A percentile compares a stretch with the other conserved stretches of the same genome.
These are phyloP conservation scores for Echeveria elegans DNA, from an alignment of 164 flowering plant species.

Conservation along the genomic window DNA sequence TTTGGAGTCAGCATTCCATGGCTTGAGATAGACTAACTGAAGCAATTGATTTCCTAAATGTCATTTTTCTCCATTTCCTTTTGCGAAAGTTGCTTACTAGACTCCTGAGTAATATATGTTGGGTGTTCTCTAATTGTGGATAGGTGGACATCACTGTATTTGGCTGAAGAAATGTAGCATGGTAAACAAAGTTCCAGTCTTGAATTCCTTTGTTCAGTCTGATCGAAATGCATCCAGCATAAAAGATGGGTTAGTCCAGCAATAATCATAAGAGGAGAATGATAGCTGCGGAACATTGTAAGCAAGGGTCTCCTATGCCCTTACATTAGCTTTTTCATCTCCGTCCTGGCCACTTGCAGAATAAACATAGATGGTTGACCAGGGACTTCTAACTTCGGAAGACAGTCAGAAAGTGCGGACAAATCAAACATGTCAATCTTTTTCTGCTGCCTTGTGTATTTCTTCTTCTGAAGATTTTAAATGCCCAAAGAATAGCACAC, in stretches of 20 bases:
- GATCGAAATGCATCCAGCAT: neutral
- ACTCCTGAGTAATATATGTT: neutral
- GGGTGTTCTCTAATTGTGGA: neutral
- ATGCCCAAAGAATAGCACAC: neutral
- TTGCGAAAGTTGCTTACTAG: neutral
- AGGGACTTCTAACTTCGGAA: neutral
- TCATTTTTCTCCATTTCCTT: neutral
- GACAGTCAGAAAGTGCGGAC: neutral
- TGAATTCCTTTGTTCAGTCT: neutral
- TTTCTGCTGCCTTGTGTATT: neutral
- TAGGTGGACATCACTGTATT: neutral
- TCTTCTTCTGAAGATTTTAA: neutral
- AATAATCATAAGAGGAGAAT: neutral
- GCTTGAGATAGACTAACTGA: neutral
- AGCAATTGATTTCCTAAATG: neutral
- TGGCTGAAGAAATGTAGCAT: neutral
- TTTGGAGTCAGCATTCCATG: neutral
- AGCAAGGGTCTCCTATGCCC: neutral
- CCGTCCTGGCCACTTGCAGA: neutral
- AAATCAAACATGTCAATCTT: neutral
- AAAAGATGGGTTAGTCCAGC: neutral
- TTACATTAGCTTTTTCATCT: neutral
- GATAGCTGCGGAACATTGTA: neutral
- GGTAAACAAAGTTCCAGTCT: neutral
- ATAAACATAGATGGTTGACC: neutral